phyloP scores from a whole-genome alignment of 306 rosid species.

The Albizia julibrissin region DNA sequence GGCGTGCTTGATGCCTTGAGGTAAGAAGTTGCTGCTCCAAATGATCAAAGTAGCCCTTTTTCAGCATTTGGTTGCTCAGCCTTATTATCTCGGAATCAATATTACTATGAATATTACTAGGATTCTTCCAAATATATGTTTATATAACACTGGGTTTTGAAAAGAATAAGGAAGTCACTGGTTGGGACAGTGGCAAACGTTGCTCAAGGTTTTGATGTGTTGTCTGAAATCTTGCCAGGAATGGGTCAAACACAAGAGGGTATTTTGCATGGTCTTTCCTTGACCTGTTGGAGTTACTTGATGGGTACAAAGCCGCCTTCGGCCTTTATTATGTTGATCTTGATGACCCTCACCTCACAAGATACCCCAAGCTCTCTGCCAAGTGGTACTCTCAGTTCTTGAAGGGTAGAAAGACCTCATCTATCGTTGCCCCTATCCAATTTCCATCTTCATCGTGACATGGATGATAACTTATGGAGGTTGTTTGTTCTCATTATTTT shows the following conservation, averaged over 20 bases:
- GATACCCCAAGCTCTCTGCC: slow-evolving; percentile 37
- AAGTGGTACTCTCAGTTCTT: slow-evolving; percentile 31
- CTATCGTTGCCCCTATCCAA: neutral
- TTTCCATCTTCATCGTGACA: neutral
- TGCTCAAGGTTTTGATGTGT: neutral
- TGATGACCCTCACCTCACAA: slow-evolving; percentile 28
- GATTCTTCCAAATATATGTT: neutral
- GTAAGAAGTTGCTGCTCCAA: slow-evolving; percentile 21
- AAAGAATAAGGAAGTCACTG: no score
- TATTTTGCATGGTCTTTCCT: slow-evolving; percentile 36
- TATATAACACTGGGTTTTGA: neutral
- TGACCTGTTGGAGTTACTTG: slow-evolving; percentile 31
- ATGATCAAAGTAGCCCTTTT: neutral
- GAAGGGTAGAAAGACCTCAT: neutral
- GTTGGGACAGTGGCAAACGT: neutral
- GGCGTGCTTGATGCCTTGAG: slow-evolving; percentile 48
- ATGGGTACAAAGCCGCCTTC: slow-evolving; percentile 11
- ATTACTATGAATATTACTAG: no score
- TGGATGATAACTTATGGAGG: neutral
- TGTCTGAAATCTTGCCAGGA: neutral
- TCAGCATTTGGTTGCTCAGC: neutral
- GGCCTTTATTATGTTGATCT: slow-evolving; percentile 30
- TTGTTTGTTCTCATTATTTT: neutral
- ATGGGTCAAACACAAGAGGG: slow-evolving; percentile 33
- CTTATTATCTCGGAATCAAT: neutral